phyloP scores from a whole-genome alignment of 1,284 basidiomycete species.

The Athelia sp. region DNA sequence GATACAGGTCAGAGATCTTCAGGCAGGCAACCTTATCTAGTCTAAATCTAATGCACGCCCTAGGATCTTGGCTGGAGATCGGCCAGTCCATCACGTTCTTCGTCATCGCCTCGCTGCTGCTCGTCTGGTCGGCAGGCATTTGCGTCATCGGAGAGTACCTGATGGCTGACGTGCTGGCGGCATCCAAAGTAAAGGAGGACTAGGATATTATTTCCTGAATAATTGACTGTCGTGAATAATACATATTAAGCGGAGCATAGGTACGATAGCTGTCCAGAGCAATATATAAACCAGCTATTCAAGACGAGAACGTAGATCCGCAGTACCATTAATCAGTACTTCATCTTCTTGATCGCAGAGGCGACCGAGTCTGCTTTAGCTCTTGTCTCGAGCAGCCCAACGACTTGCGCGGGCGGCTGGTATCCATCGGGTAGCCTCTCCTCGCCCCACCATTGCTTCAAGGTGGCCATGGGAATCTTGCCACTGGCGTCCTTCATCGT shows the following conservation, averaged over 20 bases:
- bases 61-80: conserved; percentile 85
- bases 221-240: neutral
- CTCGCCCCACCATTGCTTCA: conserved; percentile 44
- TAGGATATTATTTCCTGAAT: conserved; percentile 1
- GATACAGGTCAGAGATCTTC: conserved; percentile 53
- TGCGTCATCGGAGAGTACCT: conserved; percentile 66
- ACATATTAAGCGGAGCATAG: neutral
- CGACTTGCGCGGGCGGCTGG: conserved; percentile 12
- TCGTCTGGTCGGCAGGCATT: conserved; percentile 76
- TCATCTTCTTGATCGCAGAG: neutral
- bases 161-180: conserved; percentile 35
- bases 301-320: too few species aligned
- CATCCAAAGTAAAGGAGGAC: conserved; percentile 1
- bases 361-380: neutral
- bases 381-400: neutral
- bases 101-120: conserved; percentile 76
- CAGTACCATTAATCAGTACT: neutral
- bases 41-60: conserved; percentile 1
- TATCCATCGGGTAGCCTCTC: conserved; percentile 52
- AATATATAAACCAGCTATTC: too few species aligned
- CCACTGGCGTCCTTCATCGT: conserved; percentile 27
- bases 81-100: conserved; percentile 89
- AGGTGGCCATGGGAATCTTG: conserved; percentile 24
- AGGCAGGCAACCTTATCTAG: neutral
- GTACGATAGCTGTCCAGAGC: neutral